phyloP scores from a whole-genome alignment of 768 basidiomycete genomes.

The Kwoniella pini region DNA sequence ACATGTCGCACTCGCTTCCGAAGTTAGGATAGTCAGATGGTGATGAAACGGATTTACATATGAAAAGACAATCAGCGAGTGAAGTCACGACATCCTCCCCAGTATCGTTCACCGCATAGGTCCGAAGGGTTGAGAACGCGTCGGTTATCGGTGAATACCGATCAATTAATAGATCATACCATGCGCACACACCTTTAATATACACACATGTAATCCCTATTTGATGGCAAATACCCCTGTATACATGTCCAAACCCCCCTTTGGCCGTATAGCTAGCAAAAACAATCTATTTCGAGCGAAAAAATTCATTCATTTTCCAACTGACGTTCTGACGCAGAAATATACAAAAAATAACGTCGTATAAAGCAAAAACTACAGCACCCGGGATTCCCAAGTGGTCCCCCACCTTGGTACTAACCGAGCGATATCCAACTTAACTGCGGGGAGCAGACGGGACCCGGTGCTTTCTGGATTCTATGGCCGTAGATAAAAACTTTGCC shows the following conservation, averaged over 20 bases:
- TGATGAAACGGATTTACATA: not conserved
- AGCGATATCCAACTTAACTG: slow-evolving; percentile 8
- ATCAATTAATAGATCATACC: not conserved
- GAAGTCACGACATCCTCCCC: not conserved
- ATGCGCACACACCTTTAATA: not conserved
- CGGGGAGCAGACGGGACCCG: slow-evolving; percentile 17
- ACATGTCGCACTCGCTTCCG: not conserved
- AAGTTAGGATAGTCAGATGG: not conserved
- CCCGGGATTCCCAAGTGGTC: slow-evolving; percentile 14
- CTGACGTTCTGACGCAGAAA: not conserved
- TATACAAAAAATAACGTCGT: not conserved
- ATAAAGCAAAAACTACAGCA: slow-evolving; percentile 12
- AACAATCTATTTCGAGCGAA: not conserved
- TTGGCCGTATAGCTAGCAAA: not conserved
- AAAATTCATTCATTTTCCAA: not conserved
- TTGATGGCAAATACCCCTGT: not conserved
- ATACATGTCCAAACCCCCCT: not conserved
- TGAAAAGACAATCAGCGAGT: not conserved
- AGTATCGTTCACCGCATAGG: not conserved
- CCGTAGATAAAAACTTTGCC: slow-evolving; percentile 1
- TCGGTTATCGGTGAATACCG: slow-evolving; percentile 5
- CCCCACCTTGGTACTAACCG: slow-evolving; percentile 15
- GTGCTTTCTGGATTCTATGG: slow-evolving; percentile 14
- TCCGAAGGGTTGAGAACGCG: not conserved
- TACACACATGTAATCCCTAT: not conserved